These are phyloP conservation scores for Fusarium metavorans DNA, from an alignment of 2,329 filamentous ascomycete species.

Conservation along the genomic window DNA sequence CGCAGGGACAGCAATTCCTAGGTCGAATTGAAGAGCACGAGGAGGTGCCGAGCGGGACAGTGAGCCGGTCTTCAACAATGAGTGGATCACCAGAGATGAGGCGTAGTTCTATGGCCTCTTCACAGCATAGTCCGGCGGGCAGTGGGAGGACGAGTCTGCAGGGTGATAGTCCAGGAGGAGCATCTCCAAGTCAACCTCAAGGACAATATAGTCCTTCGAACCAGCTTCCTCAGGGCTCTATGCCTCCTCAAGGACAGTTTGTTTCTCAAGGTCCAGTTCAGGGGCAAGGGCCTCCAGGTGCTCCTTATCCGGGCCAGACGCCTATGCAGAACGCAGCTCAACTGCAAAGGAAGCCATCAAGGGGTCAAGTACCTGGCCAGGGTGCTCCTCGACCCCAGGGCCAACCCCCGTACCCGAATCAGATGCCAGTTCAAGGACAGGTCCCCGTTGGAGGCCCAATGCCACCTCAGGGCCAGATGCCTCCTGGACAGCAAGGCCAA, in stretches of 20 bases:
- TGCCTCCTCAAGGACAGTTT: slow-evolving; percentile 11
- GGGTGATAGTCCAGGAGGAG: slow-evolving; percentile 18
- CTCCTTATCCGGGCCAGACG: slow-evolving; percentile 15
- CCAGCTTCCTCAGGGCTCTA: slow-evolving; percentile 6
- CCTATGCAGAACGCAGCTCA: slow-evolving; percentile 12
- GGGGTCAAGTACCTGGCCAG: slow-evolving; percentile 9
- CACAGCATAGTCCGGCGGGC: slow-evolving; percentile 34
- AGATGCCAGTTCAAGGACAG: slow-evolving; percentile 15
- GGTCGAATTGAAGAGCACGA: slow-evolving; percentile 45
- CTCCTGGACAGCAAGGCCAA: slow-evolving; percentile 10
- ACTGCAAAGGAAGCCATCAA: slow-evolving; percentile 37
- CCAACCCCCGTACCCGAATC: background rate
- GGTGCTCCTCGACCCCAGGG: background rate
- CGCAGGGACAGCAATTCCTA: slow-evolving; percentile 32
- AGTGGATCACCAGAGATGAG: slow-evolving; percentile 23
- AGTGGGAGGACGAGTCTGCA: slow-evolving; percentile 41
- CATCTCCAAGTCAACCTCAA: slow-evolving; percentile 25
- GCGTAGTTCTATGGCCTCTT: slow-evolving; percentile 30
- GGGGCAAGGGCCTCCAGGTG: background rate
- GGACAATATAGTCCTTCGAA: slow-evolving; percentile 11
- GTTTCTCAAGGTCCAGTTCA: slow-evolving; percentile 6
- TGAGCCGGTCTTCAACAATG: slow-evolving; percentile 34
- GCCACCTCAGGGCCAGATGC: slow-evolving; percentile 8
- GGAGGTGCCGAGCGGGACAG: slow-evolving; percentile 24
- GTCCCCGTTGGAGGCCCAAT: slow-evolving; percentile 6